These are phyloP conservation scores for Nyssa sinensis DNA, from an alignment of 148 eudicot genomes.

Conservation along the genomic window DNA sequence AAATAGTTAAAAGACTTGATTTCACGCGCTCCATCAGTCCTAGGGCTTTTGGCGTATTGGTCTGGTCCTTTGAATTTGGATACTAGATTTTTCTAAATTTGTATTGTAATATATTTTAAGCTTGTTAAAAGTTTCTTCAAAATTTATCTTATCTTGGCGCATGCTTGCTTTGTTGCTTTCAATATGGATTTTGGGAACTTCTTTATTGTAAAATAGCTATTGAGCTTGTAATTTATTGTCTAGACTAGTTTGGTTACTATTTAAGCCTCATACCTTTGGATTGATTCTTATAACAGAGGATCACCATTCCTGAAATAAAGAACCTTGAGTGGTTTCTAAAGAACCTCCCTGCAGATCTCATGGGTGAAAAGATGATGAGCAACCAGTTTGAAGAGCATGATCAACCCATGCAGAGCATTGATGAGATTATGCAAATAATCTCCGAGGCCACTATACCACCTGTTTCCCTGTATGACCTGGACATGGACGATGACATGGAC, in stretches of 20 bases:
- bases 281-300: conserved; percentile 56
- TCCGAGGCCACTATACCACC: conserved; percentile 92
- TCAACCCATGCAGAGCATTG: conserved; percentile 84
- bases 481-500: conserved; percentile 65
- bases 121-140: too few relatives aligned
- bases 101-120: too few relatives aligned
- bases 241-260: neutral
- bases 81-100: neutral
- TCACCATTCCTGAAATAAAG: conserved; percentile 74
- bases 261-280: neutral
- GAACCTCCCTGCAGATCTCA: conserved; percentile 85
- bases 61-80: too few relatives aligned
- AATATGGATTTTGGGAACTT: neutral
- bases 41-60: too few relatives aligned
- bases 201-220: too few relatives aligned
- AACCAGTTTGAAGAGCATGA: conserved; percentile 88
- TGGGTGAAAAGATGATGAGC: conserved; percentile 59
- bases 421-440: conserved; percentile 81
- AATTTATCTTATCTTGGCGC: neutral
- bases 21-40: too few relatives aligned
- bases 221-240: neutral
- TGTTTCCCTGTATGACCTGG: conserved; percentile 51
- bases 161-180: neutral
- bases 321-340: conserved; percentile 74
- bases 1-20: too few relatives aligned